Evolutionary conservation across 2,329 filamentous ascomycete genomes (phyloP), one percentile per base, ranked within the genome.

Genomic region (Podosphaera fusca): DNA sequence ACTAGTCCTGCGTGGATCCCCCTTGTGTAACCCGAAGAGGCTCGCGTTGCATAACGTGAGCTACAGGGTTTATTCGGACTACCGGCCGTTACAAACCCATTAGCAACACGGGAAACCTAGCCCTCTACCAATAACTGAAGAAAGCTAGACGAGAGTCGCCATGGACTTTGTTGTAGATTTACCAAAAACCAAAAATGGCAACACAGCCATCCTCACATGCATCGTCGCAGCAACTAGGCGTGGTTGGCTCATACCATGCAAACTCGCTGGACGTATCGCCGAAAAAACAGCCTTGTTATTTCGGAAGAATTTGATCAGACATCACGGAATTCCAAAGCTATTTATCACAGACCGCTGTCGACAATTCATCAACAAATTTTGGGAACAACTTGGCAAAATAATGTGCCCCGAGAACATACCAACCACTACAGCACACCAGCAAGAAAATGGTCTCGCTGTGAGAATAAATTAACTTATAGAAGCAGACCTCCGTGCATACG

Each of bases 401-500:
- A 42, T 42, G n/a, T 8, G 38, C 38, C 2, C n/a, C 38, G n/a
- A n/a, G 8, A 8, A 42, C 8, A 42, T n/a, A 42, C 38, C 2
- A 1, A 21, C 21, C 21, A 21, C 21, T 21, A 21, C 21, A 21
- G 21, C 21, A 21, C 21, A 21, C 21, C 21, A 42, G n/a, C 38
- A 42, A 42, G 38, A n/a, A n/a, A 42, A 42, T 42, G 38, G 38
- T 42, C 38, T 42, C n/a, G 38, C 38, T 42, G 2, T 56, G 36
- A 14, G 42, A 21, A 14, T 51, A 31, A 59, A 58, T 36, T 10
- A 58, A 6, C 52, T 35, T n/a, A 12, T 59, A 5, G 34, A 59
- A 33, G 2, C 14, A 8, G 58, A 59, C 14, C 33, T 59, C 21
- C 21, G 21, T 21, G 21, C 21, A 21, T 21, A 21, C 21, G 21